Evolutionary conservation across 139 green algal genomes (phyloP), one percentile per base, ranked within the genome.

Genomic region (Mesotaenium endlicherianum): DNA sequence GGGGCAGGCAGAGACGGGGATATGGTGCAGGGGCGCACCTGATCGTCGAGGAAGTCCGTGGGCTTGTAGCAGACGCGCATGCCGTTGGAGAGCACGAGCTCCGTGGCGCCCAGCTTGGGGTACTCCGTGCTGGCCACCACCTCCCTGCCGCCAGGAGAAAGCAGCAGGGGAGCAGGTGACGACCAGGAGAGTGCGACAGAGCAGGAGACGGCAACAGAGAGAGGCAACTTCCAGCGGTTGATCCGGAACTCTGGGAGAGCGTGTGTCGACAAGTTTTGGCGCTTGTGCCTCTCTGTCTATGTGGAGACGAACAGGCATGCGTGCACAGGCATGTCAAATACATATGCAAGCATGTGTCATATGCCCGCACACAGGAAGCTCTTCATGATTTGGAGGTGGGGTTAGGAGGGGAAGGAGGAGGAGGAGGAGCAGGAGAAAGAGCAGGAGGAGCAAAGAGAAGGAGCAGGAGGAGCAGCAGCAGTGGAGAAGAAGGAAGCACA

Each of bases 11-110:
- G n/a, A n/a, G n/a, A n/a, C n/a, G n/a, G n/a, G n/a, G n/a, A n/a
- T n/a, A n/a, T n/a, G n/a, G n/a, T n/a, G n/a, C n/a, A n/a, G n/a
- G n/a, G n/a, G 20, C 16, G 43, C 40, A 90, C 82, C 89, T 97
- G 93, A 47, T 97, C 94, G 17, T 94, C 91, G 83, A 95, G 87
- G 41, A 94, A 94, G 68, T 93, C 81, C 1, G 93, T 95, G 26
- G 41, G 31, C 70, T 94, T 94, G 79, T 92, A 89, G 30, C 47
- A 85, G 34, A 97, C 87, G 8, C 88, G 80, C 92, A 97, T 94
- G 60, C 94, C 94, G 68, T 97, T 97, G 71, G 36, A 81, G 17
- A 97, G 89, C n/a, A 64, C 77, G 39, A 96, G 55, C 82, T 96
- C 92, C 1, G 58, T 92, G 0, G 84, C 88, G 0, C 81, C 88